Evolutionary conservation across 139 green algal species (phyloP).

Genomic region (Asterochloris erici): DNA sequence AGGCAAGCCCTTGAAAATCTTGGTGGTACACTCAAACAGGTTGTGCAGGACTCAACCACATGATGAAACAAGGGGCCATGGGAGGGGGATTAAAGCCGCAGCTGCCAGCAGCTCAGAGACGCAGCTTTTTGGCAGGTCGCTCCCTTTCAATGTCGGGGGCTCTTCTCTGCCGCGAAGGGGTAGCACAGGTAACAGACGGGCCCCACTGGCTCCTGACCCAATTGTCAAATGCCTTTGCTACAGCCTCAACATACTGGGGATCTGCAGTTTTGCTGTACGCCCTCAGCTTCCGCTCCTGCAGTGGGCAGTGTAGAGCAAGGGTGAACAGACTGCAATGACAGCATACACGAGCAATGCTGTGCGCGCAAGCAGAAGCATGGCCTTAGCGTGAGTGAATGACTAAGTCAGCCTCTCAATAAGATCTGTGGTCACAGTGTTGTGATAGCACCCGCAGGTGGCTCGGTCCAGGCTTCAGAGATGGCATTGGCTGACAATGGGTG

Average conservation of each 20-base stretch:
- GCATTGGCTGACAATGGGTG: neutral
- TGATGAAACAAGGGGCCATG: too few relatives aligned
- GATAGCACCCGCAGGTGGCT: neutral
- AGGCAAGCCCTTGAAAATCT: too few relatives aligned
- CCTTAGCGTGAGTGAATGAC: neutral
- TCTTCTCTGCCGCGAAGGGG: too few relatives aligned
- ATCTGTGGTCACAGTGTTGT: neutral
- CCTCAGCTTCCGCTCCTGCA: slow-evolving; percentile 53
- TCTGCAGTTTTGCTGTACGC: slow-evolving; percentile 44
- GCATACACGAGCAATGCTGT: neutral
- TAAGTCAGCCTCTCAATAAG: neutral
- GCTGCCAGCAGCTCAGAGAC: too few relatives aligned
- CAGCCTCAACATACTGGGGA: slow-evolving; percentile 20
- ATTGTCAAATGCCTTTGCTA: slow-evolving; percentile 39
- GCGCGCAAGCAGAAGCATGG: neutral
- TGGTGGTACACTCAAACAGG: too few relatives aligned
- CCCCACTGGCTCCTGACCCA: slow-evolving; percentile 26
- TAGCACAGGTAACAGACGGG: too few relatives aligned
- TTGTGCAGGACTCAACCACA: too few relatives aligned
- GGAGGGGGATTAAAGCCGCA: too few relatives aligned
- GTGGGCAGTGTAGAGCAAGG: neutral
- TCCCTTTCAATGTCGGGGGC: too few relatives aligned
- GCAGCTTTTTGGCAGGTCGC: too few relatives aligned
- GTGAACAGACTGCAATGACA: neutral
- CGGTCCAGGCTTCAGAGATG: neutral